These are phyloP conservation scores for Lenwebbia sp. DNA, from an alignment of 345 rosid genomes.

Conservation along the genomic window DNA sequence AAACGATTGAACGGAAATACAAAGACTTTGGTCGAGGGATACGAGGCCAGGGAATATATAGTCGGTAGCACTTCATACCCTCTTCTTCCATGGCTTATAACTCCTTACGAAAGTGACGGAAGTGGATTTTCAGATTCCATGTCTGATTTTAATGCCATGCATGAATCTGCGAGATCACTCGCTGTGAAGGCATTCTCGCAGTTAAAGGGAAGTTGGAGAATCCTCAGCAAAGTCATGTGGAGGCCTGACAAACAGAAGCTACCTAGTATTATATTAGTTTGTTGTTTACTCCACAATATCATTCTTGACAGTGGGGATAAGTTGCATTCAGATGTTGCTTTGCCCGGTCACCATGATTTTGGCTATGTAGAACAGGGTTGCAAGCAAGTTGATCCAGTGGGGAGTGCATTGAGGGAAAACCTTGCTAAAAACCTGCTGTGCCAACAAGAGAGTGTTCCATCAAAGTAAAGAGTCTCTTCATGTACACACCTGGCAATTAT, in stretches of 20 bases:
- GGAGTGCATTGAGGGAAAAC: conserved; percentile 38
- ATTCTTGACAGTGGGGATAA: conserved; percentile 68
- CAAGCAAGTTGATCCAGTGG: conserved; percentile 52
- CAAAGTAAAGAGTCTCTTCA: neutral
- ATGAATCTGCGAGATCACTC: conserved; percentile 53
- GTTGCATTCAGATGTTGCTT: conserved; percentile 54
- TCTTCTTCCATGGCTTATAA: conserved; percentile 86
- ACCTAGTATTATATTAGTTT: conserved; percentile 77
- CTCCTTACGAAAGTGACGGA: conserved; percentile 37
- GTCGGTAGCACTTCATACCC: conserved; percentile 80
- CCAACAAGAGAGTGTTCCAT: conserved; percentile 1
- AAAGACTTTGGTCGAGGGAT: conserved; percentile 23
- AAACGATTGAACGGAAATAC: conserved; percentile 49
- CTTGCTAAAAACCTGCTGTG: conserved; percentile 40
- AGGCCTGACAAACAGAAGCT: conserved; percentile 88
- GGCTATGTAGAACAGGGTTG: conserved; percentile 60
- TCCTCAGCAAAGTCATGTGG: conserved; percentile 93
- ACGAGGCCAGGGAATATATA: conserved; percentile 54
- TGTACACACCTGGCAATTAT: neutral
- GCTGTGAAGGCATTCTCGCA: conserved; percentile 68
- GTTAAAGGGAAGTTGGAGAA: conserved; percentile 89
- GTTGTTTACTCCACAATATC: conserved; percentile 85
- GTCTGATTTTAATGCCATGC: conserved; percentile 36
- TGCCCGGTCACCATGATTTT: conserved; percentile 57
- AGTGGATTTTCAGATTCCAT: conserved; percentile 11